Evolutionary conservation across 306 rosid genomes (phyloP).

Genomic region (Acacia confusa): DNA sequence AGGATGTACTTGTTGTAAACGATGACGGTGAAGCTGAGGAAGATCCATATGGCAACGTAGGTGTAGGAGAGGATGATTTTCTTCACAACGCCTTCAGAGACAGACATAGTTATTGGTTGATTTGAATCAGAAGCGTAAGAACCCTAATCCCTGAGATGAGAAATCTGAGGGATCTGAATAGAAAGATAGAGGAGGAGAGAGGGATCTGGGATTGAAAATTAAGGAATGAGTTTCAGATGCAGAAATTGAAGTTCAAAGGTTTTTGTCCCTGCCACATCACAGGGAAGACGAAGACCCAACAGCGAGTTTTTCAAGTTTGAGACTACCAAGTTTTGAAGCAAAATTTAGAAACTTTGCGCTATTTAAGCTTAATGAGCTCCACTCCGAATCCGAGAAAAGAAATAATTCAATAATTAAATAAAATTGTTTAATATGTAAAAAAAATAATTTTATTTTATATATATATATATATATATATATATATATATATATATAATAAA

Average conservation of each 20-base stretch:
- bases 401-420: background rate
- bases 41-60: constrained; percentile 34
- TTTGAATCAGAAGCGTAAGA: background rate
- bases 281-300: background rate
- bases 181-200: background rate
- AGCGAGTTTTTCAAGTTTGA: background rate
- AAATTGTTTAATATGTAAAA: background rate
- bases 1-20: constrained; percentile 77
- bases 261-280: background rate
- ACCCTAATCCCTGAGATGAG: background rate
- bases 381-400: background rate
- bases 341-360: background rate
- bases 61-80: constrained; percentile 8
- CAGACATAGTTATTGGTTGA: background rate
- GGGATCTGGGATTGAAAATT: background rate
- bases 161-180: constrained; percentile 11
- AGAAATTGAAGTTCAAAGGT: background rate
- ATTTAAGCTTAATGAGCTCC: constrained; percentile 5
- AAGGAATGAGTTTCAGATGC: background rate
- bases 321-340: background rate
- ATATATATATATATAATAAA: too few relatives aligned
- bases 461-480: too few relatives aligned
- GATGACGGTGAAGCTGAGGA: constrained; percentile 70
- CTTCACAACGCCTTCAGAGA: constrained; percentile 19
- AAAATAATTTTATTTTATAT: too few relatives aligned